Base-by-base conservation (phyloP, 1,284 basidiomycete species). In the Lentinula novae-zelandiae region DNA sequence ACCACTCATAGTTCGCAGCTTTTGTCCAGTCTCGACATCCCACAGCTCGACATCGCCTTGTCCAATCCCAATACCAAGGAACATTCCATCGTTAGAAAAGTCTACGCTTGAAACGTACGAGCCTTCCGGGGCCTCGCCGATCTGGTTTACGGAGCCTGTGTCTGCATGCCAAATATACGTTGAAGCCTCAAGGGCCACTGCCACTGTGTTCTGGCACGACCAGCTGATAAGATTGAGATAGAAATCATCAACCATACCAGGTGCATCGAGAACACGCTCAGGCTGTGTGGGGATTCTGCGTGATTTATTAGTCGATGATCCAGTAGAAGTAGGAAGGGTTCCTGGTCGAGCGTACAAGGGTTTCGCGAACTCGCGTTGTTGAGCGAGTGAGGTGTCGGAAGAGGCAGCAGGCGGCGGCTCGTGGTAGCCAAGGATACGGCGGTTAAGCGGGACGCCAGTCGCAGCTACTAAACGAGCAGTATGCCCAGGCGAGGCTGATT, bases 111-210 rank as follows among this genome's bases (percentile, higher is more conserved):
- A 87, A 57, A 95, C 85, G 63, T 90, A 92, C 1, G 82, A 83
- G 46, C 86, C 87, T 51, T 89, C 87, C 0, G 89, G 85, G 0
- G 86, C 86, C 62, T 90, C 88, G 12, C 86, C 85, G n/a, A 98
- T 78, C 54, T 87, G 87, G 20, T 80, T 79, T 8, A 98, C 96
- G 5, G 83, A 76, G 2, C 96, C 96, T 0, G 90, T 90, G 69
- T 96, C 93, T 0, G 95, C 96, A 66, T 88, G 90, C 97, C 96
- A 99, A 58, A 96, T 85, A 73, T 96, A 98, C 0, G 90, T 91
- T 55, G 82, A 81, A 49, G 89, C 85, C 34, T 87, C 90, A 3
- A 98, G 83, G 0, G 92, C 95, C 61, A 98, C 95, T 0, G 92
- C 94, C 3, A 98, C 85, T 38, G 89, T 78, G 74, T 99, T 98